Evolutionary conservation across 305 asterid species (phyloP), one percentile per base, ranked within the genome.

Genomic region (Stenogyne calaminthoides): DNA sequence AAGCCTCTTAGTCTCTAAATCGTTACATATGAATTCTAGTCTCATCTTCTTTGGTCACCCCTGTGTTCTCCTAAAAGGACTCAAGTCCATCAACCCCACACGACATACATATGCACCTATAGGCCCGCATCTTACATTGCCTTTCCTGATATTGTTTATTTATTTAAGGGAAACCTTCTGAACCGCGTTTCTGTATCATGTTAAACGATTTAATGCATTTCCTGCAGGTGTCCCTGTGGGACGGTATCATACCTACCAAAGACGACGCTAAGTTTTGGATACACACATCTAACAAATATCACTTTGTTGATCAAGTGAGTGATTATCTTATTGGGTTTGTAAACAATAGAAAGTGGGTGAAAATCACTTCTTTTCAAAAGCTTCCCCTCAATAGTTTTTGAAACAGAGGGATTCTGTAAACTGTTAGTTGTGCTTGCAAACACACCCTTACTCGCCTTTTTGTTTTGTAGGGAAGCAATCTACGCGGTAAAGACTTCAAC

Each of bases 141-240:
- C 5, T 42, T 42, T 42, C 49, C 49, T 9, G 12, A 11, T 42
- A 42, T 11, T 42, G 49, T 42, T 10, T 11, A 2, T 42, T 42
- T 10, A 0, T 42, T 42, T 14, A 18, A 46, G 52, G 7, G 52
- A 46, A 46, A 46, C 18, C 52, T 46, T 6, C 55, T 15, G 19
- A 46, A 15, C 54, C 14, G 54, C 54, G 2, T 46, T 14, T 46
- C 18, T 46, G 14, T 14, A 46, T 15, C 19, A 47, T 4, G 9
- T 47, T 47, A 15, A 46, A 47, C 20, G 9, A 47, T 47, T 47
- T 47, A 47, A n/a, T 47, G 15, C 20, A 15, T 42, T 55, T 74
- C 76, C 39, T 25, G 16, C 79, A 93, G 98, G 89, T 91, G 29
- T 93, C 98, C 14, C 77, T 93, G 74, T 93, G 98, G 98, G 98